Evolutionary conservation across 1,139 yeast species (phyloP).

Genomic region (Candida sp.): DNA sequence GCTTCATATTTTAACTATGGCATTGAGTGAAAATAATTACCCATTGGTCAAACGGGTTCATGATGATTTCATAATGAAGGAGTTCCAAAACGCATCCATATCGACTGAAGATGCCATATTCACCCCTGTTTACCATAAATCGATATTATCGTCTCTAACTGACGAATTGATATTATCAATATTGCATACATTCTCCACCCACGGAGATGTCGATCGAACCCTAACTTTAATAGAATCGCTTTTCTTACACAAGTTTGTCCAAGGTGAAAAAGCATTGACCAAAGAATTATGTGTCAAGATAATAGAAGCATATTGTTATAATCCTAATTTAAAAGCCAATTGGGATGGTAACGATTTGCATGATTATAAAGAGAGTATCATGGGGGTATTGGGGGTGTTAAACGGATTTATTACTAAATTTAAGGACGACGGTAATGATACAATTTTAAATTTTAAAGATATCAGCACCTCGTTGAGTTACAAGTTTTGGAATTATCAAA

Average conservation of each 20-base stretch:
- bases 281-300: constrained; percentile 31
- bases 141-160: constrained; percentile 10
- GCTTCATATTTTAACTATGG: constrained; percentile 20
- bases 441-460: constrained; percentile 23
- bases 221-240: constrained; percentile 35
- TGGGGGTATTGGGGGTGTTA: constrained; percentile 29
- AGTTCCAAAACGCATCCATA: constrained; percentile 16
- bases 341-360: constrained; percentile 9
- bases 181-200: constrained; percentile 27
- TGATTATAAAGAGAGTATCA: constrained; percentile 15
- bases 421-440: constrained; percentile 1
- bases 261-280: constrained; percentile 31
- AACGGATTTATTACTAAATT: constrained; percentile 20
- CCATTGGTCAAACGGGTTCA: constrained; percentile 25
- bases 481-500: constrained; percentile 24
- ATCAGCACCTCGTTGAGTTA: constrained; percentile 27
- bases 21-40: constrained; percentile 22
- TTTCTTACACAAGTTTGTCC: constrained; percentile 27
- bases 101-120: constrained; percentile 23
- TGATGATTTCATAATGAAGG: constrained; percentile 27
- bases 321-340: constrained; percentile 9
- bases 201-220: constrained; percentile 39
- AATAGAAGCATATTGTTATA: constrained; percentile 36
- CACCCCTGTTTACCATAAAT: constrained; percentile 6
- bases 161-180: constrained; percentile 18